phyloP scores from a whole-genome alignment of 2,329 filamentous ascomycete genomes.

The Pseudogymnoascus sp. region DNA sequence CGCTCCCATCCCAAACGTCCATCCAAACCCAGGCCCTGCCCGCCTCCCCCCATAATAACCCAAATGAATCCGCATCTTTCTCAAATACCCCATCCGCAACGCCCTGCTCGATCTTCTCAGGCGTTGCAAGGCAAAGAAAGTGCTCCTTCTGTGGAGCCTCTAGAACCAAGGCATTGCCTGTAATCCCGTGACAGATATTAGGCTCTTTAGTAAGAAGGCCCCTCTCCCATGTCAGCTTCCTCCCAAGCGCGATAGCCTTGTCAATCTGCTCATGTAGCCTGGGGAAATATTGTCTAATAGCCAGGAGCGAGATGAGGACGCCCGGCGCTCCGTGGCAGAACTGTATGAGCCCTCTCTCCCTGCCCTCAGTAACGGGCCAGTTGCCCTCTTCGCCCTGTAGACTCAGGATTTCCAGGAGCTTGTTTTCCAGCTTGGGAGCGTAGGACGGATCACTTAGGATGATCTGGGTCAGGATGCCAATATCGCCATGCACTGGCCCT shows the following conservation, averaged over 20 bases:
- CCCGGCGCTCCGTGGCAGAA: slow-evolving; percentile 62
- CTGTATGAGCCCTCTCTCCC: slow-evolving; percentile 44
- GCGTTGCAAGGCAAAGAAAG: slow-evolving; percentile 49
- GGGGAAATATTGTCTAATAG: slow-evolving; percentile 48
- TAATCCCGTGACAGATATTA: slow-evolving; percentile 57
- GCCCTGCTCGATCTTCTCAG: slow-evolving; percentile 46
- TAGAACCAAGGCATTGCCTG: slow-evolving; percentile 50
- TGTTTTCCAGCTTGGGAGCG: slow-evolving; percentile 43
- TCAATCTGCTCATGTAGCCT: slow-evolving; percentile 45
- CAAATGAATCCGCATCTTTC: slow-evolving; percentile 40
- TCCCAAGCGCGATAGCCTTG: slow-evolving; percentile 40
- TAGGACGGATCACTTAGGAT: slow-evolving; percentile 48
- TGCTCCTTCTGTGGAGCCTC: slow-evolving; percentile 36
- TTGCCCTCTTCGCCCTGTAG: slow-evolving; percentile 55
- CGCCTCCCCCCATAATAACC: slow-evolving; percentile 41
- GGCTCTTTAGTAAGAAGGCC: slow-evolving; percentile 56
- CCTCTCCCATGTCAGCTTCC: slow-evolving; percentile 45
- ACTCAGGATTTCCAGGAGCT: slow-evolving; percentile 47
- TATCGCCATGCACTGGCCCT: slow-evolving; percentile 58
- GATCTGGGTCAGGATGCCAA: slow-evolving; percentile 64
- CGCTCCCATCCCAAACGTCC: slow-evolving; percentile 17
- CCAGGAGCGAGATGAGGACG: slow-evolving; percentile 48
- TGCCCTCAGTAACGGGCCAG: slow-evolving; percentile 43
- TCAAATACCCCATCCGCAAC: slow-evolving; percentile 43
- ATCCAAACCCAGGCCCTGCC: slow-evolving; percentile 41